Conservation (phyloP, 441 rosid species). For the Theobroma grandiflorum region DNA sequence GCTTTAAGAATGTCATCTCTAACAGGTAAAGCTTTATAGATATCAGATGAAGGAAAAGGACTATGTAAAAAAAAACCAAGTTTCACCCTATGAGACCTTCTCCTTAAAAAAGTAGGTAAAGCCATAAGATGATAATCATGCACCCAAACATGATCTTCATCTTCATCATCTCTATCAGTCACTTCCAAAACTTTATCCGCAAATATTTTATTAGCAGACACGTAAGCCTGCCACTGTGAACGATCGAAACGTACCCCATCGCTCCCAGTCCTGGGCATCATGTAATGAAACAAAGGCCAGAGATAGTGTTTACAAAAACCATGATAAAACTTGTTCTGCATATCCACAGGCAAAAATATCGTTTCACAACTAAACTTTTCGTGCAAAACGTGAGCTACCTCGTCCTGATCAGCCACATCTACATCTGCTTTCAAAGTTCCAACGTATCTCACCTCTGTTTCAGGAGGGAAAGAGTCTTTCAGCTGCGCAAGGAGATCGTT, state of each 20-base stretch:
- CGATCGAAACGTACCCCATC: constrained; percentile 64
- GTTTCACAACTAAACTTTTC: constrained; percentile 70
- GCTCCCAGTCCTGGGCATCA: constrained; percentile 59
- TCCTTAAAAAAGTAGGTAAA: constrained; percentile 72
- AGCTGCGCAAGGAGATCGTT: constrained; percentile 64
- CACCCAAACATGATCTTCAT: constrained; percentile 81
- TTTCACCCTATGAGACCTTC: constrained; percentile 54
- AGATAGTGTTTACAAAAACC: constrained; percentile 90
- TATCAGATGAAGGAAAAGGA: constrained; percentile 81
- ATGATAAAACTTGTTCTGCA: constrained; percentile 64
- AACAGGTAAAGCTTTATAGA: constrained; percentile 72
- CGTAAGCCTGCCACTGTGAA: constrained; percentile 69
- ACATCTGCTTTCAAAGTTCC: constrained; percentile 68
- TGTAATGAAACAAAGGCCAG: constrained; percentile 86
- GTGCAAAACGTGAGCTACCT: constrained; percentile 51
- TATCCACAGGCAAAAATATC: constrained; percentile 64
- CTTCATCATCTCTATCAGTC: constrained; percentile 55
- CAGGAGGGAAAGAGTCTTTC: constrained; percentile 64
- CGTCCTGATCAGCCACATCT: constrained; percentile 62
- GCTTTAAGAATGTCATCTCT: constrained; percentile 75
- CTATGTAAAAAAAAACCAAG: constrained; percentile 78
- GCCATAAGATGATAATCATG: constrained; percentile 89
- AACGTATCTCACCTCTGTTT: constrained; percentile 64
- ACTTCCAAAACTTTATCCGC: constrained; percentile 55
- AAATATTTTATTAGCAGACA: constrained; percentile 64